Base-by-base conservation (phyloP, 495 filamentous ascomycete genomes). In the Cairneyella variabilis region DNA sequence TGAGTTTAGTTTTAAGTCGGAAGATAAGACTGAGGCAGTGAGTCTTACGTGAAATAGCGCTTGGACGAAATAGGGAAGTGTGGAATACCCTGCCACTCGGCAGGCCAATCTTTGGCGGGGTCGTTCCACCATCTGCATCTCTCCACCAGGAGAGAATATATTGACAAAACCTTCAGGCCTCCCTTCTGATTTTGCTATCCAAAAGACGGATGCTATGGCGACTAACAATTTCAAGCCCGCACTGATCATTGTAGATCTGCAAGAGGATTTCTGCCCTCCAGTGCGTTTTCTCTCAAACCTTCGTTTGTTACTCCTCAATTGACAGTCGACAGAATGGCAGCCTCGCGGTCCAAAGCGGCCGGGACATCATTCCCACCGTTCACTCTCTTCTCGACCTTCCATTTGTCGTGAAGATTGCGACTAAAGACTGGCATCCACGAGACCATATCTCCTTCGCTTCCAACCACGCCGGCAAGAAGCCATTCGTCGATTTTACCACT, bases 211-310 rank as follows among this genome's bases (percentile, higher is more conserved):
- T 17, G 34, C 16, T 32, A 47, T 47, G 44, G 26, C 44, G 16
- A 32, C 44, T 32, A 47, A 30, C 16, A 34, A 34, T 9, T 80
- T 79, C 67, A 75, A 66, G 44, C 75, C 79, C 39, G 85, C 85
- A 17, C 66, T 90, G 21, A 63, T 97, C 30, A 77, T 96, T 7
- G 84, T 97, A 18, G 91, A 97, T 66, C 76, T 96, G 70, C 93
- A 98, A 71, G 89, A 96, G 68, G 93, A 97, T 74, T 98, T 98
- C 70, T 96, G 90, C 69, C 89, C 88, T 54, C 92, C 92, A 21
- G 89, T 93, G 67, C 66, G 82, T 72, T 32, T 42, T 43, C 18
- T 37, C 22, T 17, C 9, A 25, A 12, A 27, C 25, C 37, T 20
- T 14, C 5, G 3, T 27, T 39, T 36, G 21, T 3, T 44, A 37